phyloP scores from a whole-genome alignment of 2,329 filamentous ascomycete species.

The Neonectria ditissima region DNA sequence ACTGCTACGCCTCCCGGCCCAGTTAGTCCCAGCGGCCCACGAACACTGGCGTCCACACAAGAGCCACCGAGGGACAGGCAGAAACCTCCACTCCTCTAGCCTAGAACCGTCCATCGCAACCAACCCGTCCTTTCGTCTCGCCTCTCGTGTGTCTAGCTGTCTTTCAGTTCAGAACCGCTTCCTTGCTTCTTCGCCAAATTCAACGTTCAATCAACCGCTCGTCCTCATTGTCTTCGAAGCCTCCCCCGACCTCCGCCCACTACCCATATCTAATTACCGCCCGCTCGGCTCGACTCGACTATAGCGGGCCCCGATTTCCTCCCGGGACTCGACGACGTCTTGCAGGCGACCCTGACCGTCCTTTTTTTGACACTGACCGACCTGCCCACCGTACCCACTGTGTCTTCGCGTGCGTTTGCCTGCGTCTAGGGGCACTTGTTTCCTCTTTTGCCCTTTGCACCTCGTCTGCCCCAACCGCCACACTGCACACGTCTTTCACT shows the following conservation, averaged over 20 bases:
- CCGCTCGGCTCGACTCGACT: conserved; percentile 4
- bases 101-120: conserved; percentile 34
- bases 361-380: conserved; percentile 40
- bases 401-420: conserved; percentile 39
- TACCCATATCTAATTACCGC: conserved; percentile 8
- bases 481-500: conserved; percentile 34
- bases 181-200: conserved; percentile 30
- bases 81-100: conserved; percentile 37
- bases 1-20: conserved; percentile 13
- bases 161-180: conserved; percentile 26
- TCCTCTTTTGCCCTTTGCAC: conserved; percentile 37
- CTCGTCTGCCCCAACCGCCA: conserved; percentile 41
- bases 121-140: conserved; percentile 18
- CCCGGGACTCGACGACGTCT: conserved; percentile 32
- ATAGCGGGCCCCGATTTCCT: conserved; percentile 20
- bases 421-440: conserved; percentile 42
- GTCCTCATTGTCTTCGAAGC: conserved; percentile 21
- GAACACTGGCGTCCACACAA: conserved; percentile 13
- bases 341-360: conserved; percentile 40
- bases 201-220: conserved; percentile 22
- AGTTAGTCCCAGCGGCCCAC: conserved; percentile 12
- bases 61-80: conserved; percentile 14
- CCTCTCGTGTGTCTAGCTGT: conserved; percentile 20
- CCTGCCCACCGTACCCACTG: conserved; percentile 40
- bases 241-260: conserved; percentile 2